Percentiles rank a stretch among this genome's conserved stretches.
Conservation (phyloP, 441 rosid species). For the Aleurites moluccanus region DNA sequence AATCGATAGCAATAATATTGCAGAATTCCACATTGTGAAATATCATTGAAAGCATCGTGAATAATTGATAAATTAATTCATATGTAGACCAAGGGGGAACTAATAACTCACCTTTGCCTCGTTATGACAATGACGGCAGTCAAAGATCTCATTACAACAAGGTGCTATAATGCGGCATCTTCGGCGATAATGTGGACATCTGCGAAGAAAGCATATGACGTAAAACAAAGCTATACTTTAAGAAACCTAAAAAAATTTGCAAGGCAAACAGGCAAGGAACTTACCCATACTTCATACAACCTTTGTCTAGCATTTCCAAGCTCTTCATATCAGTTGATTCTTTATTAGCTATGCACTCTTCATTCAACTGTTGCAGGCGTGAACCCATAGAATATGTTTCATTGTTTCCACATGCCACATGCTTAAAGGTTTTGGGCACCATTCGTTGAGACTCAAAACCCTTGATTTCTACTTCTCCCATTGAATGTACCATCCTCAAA, state of each 20-base stretch:
- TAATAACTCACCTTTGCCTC: constrained; percentile 57
- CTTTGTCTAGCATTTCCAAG: constrained; percentile 37
- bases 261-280: constrained; percentile 7
- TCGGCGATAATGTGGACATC: constrained; percentile 73
- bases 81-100: not conserved
- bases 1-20: not conserved
- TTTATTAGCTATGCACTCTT: constrained; percentile 4
- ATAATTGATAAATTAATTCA: not conserved
- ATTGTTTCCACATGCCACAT: constrained; percentile 13
- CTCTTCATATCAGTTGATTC: constrained; percentile 16
- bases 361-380: constrained; percentile 28
- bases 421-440: constrained; percentile 21
- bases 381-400: no score
- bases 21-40: not conserved
- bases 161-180: constrained; percentile 86
- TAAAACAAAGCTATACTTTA: constrained; percentile 6
- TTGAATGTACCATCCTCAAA: constrained; percentile 29
- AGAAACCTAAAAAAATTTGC: not conserved
- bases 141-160: constrained; percentile 78
- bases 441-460: constrained; percentile 27
- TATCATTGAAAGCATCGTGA: not conserved
- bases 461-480: constrained; percentile 41
- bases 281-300: constrained; percentile 76
- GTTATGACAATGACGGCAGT: constrained; percentile 91
- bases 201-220: constrained; percentile 29